These are phyloP conservation scores for Anacardium occidentale DNA, from an alignment of 345 rosid species.

Conservation along the genomic window DNA sequence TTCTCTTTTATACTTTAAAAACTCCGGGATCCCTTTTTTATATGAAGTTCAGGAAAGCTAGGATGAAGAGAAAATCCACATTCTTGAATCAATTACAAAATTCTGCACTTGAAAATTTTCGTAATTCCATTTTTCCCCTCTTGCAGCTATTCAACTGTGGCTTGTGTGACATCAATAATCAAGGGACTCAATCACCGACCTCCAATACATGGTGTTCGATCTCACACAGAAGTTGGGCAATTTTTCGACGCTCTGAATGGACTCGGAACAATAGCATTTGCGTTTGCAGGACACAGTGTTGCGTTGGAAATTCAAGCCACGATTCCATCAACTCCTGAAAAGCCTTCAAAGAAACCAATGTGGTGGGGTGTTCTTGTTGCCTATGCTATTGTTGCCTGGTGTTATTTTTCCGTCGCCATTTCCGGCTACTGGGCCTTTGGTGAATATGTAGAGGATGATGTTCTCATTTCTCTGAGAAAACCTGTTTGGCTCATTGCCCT, in stretches of 20 bases:
- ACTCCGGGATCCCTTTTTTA: too few relatives aligned
- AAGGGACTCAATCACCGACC: neutral
- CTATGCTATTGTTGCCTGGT: constrained; percentile 41
- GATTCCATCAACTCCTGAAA: constrained; percentile 53
- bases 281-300: constrained; percentile 62
- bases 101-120: too few relatives aligned
- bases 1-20: too few relatives aligned
- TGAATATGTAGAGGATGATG: constrained; percentile 41
- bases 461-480: constrained; percentile 46
- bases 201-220: neutral
- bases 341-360: constrained; percentile 57
- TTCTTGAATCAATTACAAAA: too few relatives aligned
- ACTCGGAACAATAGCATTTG: constrained; percentile 54
- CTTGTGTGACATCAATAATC: constrained; percentile 13
- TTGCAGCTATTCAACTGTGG: constrained; percentile 23
- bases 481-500: constrained; percentile 47
- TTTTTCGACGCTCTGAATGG: constrained; percentile 24
- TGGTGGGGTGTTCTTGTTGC: constrained; percentile 55
- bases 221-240: constrained; percentile 13
- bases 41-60: too few relatives aligned
- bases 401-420: constrained; percentile 44
- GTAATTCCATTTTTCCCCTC: too few relatives aligned
- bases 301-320: constrained; percentile 69
- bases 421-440: constrained; percentile 56
- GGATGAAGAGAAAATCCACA: too few relatives aligned